These are phyloP conservation scores for Tephrocybe sp. DNA, from an alignment of 768 basidiomycete genomes.

Conservation along the genomic window DNA sequence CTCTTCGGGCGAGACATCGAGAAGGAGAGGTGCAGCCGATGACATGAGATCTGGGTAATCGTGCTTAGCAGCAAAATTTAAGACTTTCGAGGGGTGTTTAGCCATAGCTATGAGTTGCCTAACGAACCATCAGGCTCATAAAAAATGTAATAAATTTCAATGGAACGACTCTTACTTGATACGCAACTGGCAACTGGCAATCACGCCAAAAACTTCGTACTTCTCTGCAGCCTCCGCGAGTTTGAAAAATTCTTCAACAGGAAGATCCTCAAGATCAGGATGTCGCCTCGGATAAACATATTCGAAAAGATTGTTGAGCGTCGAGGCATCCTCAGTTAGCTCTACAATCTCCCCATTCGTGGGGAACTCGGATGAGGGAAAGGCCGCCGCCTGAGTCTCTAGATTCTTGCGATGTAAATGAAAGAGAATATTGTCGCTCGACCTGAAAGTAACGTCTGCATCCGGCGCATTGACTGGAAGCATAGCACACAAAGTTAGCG, in stretches of 20 bases:
- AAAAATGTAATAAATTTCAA: neutral
- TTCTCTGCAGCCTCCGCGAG: slow-evolving; percentile 32
- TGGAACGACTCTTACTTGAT: slow-evolving; percentile 22
- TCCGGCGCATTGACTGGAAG: slow-evolving; percentile 5
- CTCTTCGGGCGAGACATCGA: slow-evolving; percentile 3
- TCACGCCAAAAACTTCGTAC: slow-evolving; percentile 23
- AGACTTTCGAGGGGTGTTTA: slow-evolving; percentile 13
- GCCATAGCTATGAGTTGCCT: slow-evolving; percentile 5
- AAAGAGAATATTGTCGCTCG: slow-evolving; percentile 22
- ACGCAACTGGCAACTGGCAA: slow-evolving; percentile 22
- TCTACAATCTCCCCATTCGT: slow-evolving; percentile 18
- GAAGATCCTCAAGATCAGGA: slow-evolving; percentile 18
- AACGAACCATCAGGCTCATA: neutral
- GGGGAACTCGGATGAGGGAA: slow-evolving; percentile 22
- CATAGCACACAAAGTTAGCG: no score
- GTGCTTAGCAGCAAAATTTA: slow-evolving; percentile 13
- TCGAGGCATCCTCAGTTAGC: slow-evolving; percentile 22
- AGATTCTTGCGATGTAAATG: slow-evolving; percentile 23
- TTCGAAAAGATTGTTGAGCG: slow-evolving; percentile 26
- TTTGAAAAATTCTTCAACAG: slow-evolving; percentile 15
- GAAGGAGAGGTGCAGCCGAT: neutral
- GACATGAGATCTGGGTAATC: slow-evolving; percentile 4
- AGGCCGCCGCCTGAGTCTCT: slow-evolving; percentile 21
- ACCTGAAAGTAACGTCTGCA: slow-evolving; percentile 22
- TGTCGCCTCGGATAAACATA: slow-evolving; percentile 26